Evolutionary conservation across 2,329 filamentous ascomycete genomes (phyloP).

Genomic region (Aspergillus sp.): DNA sequence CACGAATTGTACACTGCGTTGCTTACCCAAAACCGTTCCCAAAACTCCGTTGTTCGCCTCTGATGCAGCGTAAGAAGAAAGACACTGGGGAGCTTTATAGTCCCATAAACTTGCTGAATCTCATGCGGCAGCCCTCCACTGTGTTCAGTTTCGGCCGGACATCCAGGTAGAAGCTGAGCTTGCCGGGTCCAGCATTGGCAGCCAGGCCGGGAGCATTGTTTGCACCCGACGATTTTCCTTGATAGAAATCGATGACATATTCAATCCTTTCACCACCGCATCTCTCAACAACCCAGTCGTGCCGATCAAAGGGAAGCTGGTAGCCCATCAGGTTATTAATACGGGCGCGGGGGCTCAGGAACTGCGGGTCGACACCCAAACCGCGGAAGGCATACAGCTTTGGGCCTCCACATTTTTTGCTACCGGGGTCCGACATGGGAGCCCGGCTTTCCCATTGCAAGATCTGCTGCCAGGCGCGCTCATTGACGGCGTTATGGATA

Average conservation of each 20-base stretch:
- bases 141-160: constrained; percentile 67
- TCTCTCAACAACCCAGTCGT: constrained; percentile 95
- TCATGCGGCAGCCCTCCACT: constrained; percentile 62
- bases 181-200: constrained; percentile 38
- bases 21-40: constrained; percentile 21
- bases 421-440: constrained; percentile 54
- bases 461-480: constrained; percentile 92
- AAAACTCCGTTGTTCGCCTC: constrained; percentile 31
- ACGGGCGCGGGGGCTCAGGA: constrained; percentile 77
- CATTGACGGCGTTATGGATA: constrained; percentile 98
- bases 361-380: constrained; percentile 49
- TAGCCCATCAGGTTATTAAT: constrained; percentile 86
- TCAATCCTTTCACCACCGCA: constrained; percentile 76
- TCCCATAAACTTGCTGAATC: constrained; percentile 52
- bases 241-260: constrained; percentile 98
- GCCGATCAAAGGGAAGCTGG: constrained; percentile 85
- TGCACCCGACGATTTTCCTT: constrained; percentile 59
- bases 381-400: constrained; percentile 83
- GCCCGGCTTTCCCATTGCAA: constrained; percentile 80
- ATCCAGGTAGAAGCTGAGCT: constrained; percentile 65
- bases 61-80: constrained; percentile 14
- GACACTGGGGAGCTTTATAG: constrained; percentile 32
- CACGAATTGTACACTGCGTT: constrained; percentile 35
- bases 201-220: constrained; percentile 29
- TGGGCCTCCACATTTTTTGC: constrained; percentile 72